A percentile compares a stretch with the other conserved stretches of the same genome.
These are phyloP conservation scores for Magnusiomyces paraingens DNA, from an alignment of 1,139 yeast genomes.

Conservation along the genomic window DNA sequence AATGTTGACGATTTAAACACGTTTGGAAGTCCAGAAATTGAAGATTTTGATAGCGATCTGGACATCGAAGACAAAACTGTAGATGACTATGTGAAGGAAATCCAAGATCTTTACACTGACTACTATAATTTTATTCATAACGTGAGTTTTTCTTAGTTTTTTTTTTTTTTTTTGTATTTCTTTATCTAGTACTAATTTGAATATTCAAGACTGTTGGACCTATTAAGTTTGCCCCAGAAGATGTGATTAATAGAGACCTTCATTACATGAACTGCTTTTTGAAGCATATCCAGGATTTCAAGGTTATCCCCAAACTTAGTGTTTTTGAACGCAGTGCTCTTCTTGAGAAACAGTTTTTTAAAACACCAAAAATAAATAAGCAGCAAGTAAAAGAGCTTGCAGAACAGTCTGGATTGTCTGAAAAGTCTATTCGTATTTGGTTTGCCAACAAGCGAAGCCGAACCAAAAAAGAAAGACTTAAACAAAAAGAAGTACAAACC, in stretches of 20 bases:
- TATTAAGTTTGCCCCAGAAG: no score
- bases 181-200: no score
- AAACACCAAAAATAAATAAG: background rate
- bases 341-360: background rate
- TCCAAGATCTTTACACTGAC: background rate
- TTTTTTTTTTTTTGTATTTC: no score
- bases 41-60: background rate
- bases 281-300: background rate
- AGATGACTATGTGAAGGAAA: background rate
- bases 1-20: background rate
- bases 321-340: background rate
- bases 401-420: background rate
- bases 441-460: constrained; percentile 3
- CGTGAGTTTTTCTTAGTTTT: no score
- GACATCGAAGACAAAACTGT: background rate
- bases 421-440: constrained; percentile 4
- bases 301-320: background rate
- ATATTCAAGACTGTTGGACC: no score
- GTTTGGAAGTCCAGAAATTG: no score
- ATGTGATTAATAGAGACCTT: background rate
- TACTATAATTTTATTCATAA: no score
- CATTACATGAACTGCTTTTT: background rate
- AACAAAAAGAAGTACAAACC: background rate
- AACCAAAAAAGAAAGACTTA: background rate
- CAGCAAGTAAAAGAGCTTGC: background rate